A percentile compares a stretch with the other conserved stretches of the same genome.
Conservation (phyloP, 495 filamentous ascomycete genomes). For the Viridothelium virens region DNA sequence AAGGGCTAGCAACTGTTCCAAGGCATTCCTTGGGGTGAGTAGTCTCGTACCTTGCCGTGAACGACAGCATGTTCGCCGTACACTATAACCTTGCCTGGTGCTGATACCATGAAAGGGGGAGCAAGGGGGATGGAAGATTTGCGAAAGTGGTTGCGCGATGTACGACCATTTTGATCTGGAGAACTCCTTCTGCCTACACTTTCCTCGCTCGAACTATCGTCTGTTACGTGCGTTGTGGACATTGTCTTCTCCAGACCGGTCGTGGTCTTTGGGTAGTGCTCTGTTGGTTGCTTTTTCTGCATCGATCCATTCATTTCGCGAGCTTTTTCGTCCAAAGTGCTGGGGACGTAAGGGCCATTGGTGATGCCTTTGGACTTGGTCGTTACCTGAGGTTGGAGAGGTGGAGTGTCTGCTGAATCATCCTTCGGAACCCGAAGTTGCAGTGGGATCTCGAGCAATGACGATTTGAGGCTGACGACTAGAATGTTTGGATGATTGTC, state of each 20-base stretch:
- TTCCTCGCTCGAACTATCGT: slow-evolving; percentile 1
- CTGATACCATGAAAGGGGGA: slow-evolving; percentile 93
- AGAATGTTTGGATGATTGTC: too few relatives aligned
- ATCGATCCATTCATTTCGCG: neutral
- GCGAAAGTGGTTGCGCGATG: slow-evolving; percentile 15
- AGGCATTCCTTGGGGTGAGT: neutral
- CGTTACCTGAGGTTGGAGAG: neutral
- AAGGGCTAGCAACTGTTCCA: slow-evolving; percentile 32
- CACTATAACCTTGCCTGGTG: slow-evolving; percentile 94
- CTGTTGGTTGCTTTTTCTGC: slow-evolving; percentile 1
- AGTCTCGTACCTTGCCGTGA: slow-evolving; percentile 58
- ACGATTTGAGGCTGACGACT: neutral
- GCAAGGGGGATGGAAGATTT: slow-evolving; percentile 43
- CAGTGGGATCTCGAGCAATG: neutral
- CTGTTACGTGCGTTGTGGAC: neutral
- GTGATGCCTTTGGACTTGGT: neutral
- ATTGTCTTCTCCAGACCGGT: neutral
- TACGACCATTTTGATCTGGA: neutral
- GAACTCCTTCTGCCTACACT: neutral
- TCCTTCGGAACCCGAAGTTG: neutral
- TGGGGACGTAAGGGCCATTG: neutral
- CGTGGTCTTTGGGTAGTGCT: neutral
- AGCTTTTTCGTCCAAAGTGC: too few relatives aligned
- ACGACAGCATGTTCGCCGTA: slow-evolving; percentile 97
- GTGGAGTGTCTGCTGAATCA: neutral